Base-by-base conservation (phyloP, 208 protist species). In the Wallacemonas sp. region DNA sequence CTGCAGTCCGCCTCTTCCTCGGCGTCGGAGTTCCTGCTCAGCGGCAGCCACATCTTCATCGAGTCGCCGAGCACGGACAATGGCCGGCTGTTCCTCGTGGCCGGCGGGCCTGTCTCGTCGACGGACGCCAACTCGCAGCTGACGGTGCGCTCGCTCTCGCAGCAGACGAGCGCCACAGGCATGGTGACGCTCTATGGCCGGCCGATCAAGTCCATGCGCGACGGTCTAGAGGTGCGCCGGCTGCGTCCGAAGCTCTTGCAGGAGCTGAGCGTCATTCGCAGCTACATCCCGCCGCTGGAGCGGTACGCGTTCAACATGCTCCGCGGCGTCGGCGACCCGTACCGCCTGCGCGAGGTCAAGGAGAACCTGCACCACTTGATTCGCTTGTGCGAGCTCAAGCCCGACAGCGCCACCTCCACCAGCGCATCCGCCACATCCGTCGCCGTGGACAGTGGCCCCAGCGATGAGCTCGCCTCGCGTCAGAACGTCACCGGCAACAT, bases 241-340 rank as follows among this genome's bases (percentile, higher is more conserved):
- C 65, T 83, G 67, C 69, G 57, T 32, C 64, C 67, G 10, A 74
- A 72, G 29, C 50, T 68, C n/a, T 28, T 76, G 64, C 55, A 79
- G 49, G 74, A 87, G 68, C 73, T 87, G 32, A 76, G 67, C 67
- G 72, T 70, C 61, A 76, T 87, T 36, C 76, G 71, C 31, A 46
- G 72, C 12, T 73, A 83, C 11, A 75, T 87, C 5, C 81, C 81
- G 2, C 77, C 81, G 23, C 50, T 87, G 39, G 55, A 79, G 77
- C 41, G 26, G 18, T 83, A 75, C 57, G 61, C 64, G 23, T 41
- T 54, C 10, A 64, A 76, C 41, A 80, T 82, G 72, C 16, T 57
- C 4, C 39, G 18, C 14, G 77, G 74, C 33, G 52, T 72, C 25
- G 67, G 67, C 25, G 70, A 74, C 54, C 61, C 59, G 20, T 67